phyloP scores from a whole-genome alignment of 139 green algal species.

The Haematococcus lacustris region DNA sequence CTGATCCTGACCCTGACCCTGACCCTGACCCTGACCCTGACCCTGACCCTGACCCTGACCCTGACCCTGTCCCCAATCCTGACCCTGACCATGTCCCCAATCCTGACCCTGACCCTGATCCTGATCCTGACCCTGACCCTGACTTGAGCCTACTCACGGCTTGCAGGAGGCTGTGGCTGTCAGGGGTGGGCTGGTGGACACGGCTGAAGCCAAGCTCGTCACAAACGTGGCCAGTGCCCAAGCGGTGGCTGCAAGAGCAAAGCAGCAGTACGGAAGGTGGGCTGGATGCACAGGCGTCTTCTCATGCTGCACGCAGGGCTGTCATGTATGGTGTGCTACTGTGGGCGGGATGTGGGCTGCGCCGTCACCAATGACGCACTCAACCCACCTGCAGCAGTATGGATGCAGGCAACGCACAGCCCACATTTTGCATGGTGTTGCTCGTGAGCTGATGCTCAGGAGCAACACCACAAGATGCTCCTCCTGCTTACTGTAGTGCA shows the following conservation, averaged over 20 bases:
- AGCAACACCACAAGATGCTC: not conserved
- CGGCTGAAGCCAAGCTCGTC: conserved; percentile 20
- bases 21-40: too few species aligned
- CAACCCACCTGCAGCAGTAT: too few species aligned
- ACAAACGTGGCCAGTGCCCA: conserved; percentile 24
- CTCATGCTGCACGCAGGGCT: not conserved
- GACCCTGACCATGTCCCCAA: too few species aligned
- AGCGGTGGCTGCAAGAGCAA: conserved; percentile 18
- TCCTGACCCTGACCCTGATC: too few species aligned
- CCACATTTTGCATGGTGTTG: not conserved
- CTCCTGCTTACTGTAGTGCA: not conserved
- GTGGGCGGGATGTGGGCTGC: not conserved
- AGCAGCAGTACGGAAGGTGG: conserved; percentile 36
- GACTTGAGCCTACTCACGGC: not conserved
- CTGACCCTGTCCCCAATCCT: too few species aligned
- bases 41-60: too few species aligned
- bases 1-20: too few species aligned
- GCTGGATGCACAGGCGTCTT: not conserved
- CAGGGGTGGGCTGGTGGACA: conserved; percentile 35
- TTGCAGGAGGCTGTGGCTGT: conserved; percentile 13
- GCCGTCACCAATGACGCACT: not conserved
- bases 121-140: too few species aligned
- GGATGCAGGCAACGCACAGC: not conserved
- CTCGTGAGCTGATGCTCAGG: not conserved
- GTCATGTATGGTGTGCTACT: too few species aligned